Evolutionary conservation across 2,329 filamentous ascomycete genomes (phyloP).

Genomic region (Cyphellophora europaea): DNA sequence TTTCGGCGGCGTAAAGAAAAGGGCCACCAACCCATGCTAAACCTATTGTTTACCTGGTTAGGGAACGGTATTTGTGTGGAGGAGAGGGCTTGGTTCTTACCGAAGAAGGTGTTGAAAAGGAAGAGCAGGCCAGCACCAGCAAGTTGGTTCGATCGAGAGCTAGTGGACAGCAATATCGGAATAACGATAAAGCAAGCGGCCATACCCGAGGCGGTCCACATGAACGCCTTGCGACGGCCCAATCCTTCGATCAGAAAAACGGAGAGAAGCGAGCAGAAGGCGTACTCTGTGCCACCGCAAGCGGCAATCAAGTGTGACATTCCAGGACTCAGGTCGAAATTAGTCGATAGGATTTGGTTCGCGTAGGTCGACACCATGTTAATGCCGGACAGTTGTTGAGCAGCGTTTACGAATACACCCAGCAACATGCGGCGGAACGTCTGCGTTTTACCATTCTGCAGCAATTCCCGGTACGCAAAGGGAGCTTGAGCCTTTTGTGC

Average conservation of each 20-base stretch:
- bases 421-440: conserved; percentile 45
- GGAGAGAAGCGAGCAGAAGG: conserved; percentile 41
- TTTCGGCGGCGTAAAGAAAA: conserved; percentile 50
- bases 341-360: conserved; percentile 31
- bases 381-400: conserved; percentile 38
- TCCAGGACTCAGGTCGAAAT: conserved; percentile 29
- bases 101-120: neutral
- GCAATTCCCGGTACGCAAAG: conserved; percentile 27
- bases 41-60: neutral
- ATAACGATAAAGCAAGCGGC: conserved; percentile 57
- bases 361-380: conserved; percentile 37
- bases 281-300: conserved; percentile 46
- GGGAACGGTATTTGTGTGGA: neutral
- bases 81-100: neutral
- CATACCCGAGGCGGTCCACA: conserved; percentile 59
- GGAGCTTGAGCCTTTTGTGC: conserved; percentile 5
- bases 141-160: conserved; percentile 1
- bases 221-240: conserved; percentile 58
- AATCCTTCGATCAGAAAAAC: conserved; percentile 43
- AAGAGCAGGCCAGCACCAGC: conserved; percentile 1
- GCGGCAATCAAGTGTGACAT: conserved; percentile 41
- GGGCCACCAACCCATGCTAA: conserved; percentile 1
- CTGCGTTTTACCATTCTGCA: conserved; percentile 49
- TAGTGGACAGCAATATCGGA: conserved; percentile 16
- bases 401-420: conserved; percentile 48